Percentiles rank a stretch among this genome's conserved stretches.
phyloP scores from a whole-genome alignment of 169 alveolate genomes.

The Eimeria mitis region DNA sequence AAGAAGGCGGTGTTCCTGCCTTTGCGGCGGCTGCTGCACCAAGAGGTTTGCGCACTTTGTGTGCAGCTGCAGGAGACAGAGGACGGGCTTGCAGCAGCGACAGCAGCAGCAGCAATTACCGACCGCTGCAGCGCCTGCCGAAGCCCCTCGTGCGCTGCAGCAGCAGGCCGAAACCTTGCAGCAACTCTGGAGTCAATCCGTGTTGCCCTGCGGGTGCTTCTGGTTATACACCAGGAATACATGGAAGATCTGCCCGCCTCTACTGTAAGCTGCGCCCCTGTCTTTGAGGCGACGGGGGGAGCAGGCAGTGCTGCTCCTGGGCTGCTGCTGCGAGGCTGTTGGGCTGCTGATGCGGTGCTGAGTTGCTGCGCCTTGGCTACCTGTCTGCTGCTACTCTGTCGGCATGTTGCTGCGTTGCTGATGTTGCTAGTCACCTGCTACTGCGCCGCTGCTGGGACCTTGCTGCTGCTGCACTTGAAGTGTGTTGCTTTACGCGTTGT shows the following conservation, averaged over 20 bases:
- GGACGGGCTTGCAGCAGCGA: neutral
- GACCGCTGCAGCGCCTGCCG: constrained; percentile 56
- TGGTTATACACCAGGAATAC: constrained; percentile 60
- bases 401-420: neutral
- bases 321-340: neutral
- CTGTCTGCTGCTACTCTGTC: neutral
- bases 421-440: neutral
- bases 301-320: constrained; percentile 19
- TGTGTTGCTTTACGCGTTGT: neutral
- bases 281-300: neutral
- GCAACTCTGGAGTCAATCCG: constrained; percentile 52
- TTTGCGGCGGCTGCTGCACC: constrained; percentile 64
- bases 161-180: constrained; percentile 43
- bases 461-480: neutral
- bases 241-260: constrained; percentile 51
- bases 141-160: constrained; percentile 40
- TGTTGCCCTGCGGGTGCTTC: constrained; percentile 54
- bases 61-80: constrained; percentile 28
- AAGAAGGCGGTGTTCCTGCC: constrained; percentile 20
- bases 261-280: neutral
- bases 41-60: constrained; percentile 22
- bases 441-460: neutral
- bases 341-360: neutral
- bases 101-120: constrained; percentile 46
- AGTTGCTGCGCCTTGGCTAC: neutral